Conservation (phyloP, 345 rosid genomes). For the Rubroshorea leprosula region DNA sequence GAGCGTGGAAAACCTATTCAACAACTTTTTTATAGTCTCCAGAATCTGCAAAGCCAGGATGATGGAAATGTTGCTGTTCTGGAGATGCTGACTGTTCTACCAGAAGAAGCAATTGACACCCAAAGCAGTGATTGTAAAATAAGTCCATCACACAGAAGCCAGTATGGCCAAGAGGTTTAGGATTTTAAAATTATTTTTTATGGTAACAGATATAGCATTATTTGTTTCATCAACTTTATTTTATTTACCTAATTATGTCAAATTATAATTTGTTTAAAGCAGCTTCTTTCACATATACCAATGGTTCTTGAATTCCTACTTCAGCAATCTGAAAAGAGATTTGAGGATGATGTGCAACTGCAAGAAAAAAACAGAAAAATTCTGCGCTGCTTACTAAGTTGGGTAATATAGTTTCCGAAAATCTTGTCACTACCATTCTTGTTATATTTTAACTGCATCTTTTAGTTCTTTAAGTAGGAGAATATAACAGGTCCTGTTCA, state of each 20-base stretch:
- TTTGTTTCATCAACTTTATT: background rate
- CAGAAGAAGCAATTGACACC: constrained; percentile 79
- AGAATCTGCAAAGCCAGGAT: constrained; percentile 66
- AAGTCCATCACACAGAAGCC: constrained; percentile 49
- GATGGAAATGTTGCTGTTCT: constrained; percentile 79
- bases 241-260: background rate
- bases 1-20: constrained; percentile 81
- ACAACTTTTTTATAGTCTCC: constrained; percentile 75
- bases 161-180: constrained; percentile 59
- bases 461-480: background rate
- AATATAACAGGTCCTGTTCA: background rate
- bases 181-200: background rate
- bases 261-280: constrained; percentile 17
- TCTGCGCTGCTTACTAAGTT: constrained; percentile 86
- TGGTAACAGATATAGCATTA: background rate
- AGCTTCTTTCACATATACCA: constrained; percentile 80
- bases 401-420: constrained; percentile 56
- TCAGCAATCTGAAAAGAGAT: constrained; percentile 68
- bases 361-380: constrained; percentile 68
- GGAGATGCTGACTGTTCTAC: constrained; percentile 91
- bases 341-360: constrained; percentile 40
- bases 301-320: constrained; percentile 84
- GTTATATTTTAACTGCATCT: constrained; percentile 5
- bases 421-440: background rate
- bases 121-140: constrained; percentile 52